Conservation (phyloP, 768 basidiomycete species). For the Boletus rex-veris region DNA sequence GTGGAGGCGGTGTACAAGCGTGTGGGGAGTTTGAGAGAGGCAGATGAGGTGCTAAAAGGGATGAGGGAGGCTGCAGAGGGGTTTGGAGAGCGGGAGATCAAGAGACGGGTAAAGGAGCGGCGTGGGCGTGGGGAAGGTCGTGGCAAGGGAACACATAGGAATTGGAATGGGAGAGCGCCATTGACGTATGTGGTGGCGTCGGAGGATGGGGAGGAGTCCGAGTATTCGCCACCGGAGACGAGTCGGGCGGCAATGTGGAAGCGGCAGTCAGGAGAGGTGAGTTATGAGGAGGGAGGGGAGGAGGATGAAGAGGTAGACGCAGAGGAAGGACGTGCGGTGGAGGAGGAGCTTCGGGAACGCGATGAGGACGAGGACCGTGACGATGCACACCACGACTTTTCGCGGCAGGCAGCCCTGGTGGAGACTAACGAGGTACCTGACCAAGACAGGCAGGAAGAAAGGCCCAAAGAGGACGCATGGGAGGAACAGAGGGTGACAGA, state of each 20-base stretch:
- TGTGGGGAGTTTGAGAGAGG: conserved; percentile 34
- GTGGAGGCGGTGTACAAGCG: conserved; percentile 38
- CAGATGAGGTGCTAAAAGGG: conserved; percentile 37
- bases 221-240: conserved; percentile 29
- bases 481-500: neutral
- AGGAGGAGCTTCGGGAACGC: conserved; percentile 1
- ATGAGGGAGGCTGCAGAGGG: conserved; percentile 39
- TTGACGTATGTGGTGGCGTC: conserved; percentile 12
- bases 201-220: conserved; percentile 13
- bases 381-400: conserved; percentile 9
- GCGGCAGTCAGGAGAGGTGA: conserved; percentile 7
- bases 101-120: neutral
- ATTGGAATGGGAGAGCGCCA: neutral
- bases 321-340: conserved; percentile 13
- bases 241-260: conserved; percentile 29
- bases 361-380: neutral
- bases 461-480: neutral
- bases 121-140: no score
- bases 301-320: neutral
- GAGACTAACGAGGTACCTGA: neutral
- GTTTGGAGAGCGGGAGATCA: conserved; percentile 17
- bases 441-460: neutral
- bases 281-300: neutral
- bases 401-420: neutral
- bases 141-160: neutral